Evolutionary conservation across 345 rosid species (phyloP), one percentile per base, ranked within the genome.

Genomic region (Durio zibethinus): DNA sequence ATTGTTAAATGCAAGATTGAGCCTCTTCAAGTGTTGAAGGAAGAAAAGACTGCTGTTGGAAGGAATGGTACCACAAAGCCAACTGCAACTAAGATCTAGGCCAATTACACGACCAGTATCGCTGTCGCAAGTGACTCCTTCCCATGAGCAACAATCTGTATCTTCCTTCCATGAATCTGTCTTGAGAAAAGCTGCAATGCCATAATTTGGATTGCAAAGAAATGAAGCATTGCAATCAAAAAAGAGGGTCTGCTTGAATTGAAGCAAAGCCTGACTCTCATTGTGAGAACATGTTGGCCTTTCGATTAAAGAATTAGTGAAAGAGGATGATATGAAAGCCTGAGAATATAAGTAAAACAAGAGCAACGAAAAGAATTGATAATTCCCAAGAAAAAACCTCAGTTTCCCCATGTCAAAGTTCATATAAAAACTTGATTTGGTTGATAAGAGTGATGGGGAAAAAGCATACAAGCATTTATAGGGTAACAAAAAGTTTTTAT

Each of bases 1-100:
- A n/a, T 80, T 4, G 57, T 86, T 86, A 43, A 3, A 14, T 53
- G 84, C 79, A 1, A 88, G 85, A 18, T 82, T 76, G 2, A 88
- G 79, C 1, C 14, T 18, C 16, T 50, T 83, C 23, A 85, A 74
- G 12, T 74, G 76, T 0, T 38, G 21, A 33, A 82, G 81, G 31
- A 15, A 50, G 31, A 84, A 79, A 16, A 84, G 80, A 54, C 64
- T 56, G 62, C 60, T 75, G 63, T 54, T 48, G 12, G 25, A 62
- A 36, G 63, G 45, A 45, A 64, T 8, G 2, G 10, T 10, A 7
- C 80, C 82, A 77, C 54, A 74, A 47, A 79, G 80, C 72, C 16
- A 27, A 63, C 60, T 33, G 57, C 11, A 6, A 16, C 1, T 33
- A 7, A 79, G 75, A 20, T 71, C 15, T 70, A 79, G 60, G 50